These are phyloP conservation scores for Albugo laibachii DNA, from an alignment of 352 stramenopile species.

Conservation along the genomic window DNA sequence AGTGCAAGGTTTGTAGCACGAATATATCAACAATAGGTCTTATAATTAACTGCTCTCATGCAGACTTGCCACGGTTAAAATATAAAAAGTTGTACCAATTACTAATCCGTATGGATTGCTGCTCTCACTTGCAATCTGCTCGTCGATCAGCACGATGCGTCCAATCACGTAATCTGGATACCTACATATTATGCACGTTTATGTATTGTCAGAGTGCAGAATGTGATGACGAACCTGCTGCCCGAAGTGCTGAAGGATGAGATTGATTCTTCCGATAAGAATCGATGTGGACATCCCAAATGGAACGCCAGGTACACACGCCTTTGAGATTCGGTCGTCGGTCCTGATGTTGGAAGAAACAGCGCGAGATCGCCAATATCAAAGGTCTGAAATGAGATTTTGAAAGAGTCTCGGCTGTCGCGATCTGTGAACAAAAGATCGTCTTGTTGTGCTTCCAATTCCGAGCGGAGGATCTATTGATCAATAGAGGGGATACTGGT, in stretches of 20 bases:
- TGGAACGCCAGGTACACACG: slow-evolving; percentile 77
- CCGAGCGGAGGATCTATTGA: slow-evolving; percentile 4
- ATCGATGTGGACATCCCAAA: slow-evolving; percentile 64
- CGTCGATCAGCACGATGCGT: slow-evolving; percentile 74
- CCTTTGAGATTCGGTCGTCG: slow-evolving; percentile 37
- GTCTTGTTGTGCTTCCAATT: slow-evolving; percentile 36
- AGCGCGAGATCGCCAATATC: slow-evolving; percentile 62
- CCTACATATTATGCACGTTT: slow-evolving; percentile 11
- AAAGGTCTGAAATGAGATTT: slow-evolving; percentile 77
- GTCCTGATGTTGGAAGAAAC: slow-evolving; percentile 67
- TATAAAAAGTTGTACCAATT: slow-evolving; percentile 68
- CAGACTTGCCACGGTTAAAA: slow-evolving; percentile 65
- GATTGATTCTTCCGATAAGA: slow-evolving; percentile 76
- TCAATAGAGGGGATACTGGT: too few species aligned
- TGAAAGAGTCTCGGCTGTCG: slow-evolving; percentile 39
- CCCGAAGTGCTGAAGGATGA: slow-evolving; percentile 69
- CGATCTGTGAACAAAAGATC: slow-evolving; percentile 35
- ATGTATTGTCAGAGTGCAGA: background rate
- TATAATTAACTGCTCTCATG: slow-evolving; percentile 22
- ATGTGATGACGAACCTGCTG: slow-evolving; percentile 21
- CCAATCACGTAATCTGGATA: slow-evolving; percentile 78
- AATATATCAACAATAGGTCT: too few species aligned
- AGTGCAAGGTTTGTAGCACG: too few species aligned
- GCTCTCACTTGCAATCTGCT: slow-evolving; percentile 53
- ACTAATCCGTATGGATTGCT: slow-evolving; percentile 68